Percentiles rank a stretch among this genome's conserved stretches.
Conservation (phyloP, 495 filamentous ascomycete genomes). For the Antarctomyces pellizariae region DNA sequence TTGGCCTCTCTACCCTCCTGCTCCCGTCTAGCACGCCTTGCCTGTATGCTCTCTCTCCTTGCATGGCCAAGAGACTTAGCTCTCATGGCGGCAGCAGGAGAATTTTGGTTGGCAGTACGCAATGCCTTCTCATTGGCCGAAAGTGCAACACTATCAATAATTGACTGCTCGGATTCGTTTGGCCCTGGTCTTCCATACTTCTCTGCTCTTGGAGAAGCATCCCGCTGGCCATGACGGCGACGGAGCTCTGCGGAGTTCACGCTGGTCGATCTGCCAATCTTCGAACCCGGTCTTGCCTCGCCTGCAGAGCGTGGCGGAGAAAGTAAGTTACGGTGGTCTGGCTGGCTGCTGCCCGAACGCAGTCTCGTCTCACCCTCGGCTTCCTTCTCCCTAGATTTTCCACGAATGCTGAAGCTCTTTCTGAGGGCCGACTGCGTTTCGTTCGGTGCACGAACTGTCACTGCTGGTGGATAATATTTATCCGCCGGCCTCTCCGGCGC, state of each 20-base stretch:
- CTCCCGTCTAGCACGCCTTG: slow-evolving; percentile 44
- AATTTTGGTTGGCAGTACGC: slow-evolving; percentile 16
- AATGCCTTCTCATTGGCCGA: slow-evolving; percentile 17
- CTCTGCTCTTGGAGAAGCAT: slow-evolving; percentile 19
- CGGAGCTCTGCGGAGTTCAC: slow-evolving; percentile 69
- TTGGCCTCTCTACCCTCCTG: slow-evolving; percentile 41
- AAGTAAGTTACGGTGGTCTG: slow-evolving; percentile 48
- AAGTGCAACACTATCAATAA: slow-evolving; percentile 19
- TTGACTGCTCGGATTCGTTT: slow-evolving; percentile 59
- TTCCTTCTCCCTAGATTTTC: slow-evolving; percentile 29
- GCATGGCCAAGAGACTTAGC: slow-evolving; percentile 84
- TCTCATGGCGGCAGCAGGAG: slow-evolving; percentile 36
- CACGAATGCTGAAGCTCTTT: slow-evolving; percentile 63
- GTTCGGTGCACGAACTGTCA: slow-evolving; percentile 50
- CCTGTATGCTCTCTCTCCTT: slow-evolving; percentile 74
- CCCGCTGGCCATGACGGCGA: slow-evolving; percentile 35
- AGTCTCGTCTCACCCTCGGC: slow-evolving; percentile 24
- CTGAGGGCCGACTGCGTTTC: slow-evolving; percentile 36
- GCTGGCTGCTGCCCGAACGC: slow-evolving; percentile 41
- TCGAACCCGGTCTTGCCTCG: slow-evolving; percentile 33
- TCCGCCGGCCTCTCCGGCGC: slow-evolving; percentile 31
- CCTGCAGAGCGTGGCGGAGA: slow-evolving; percentile 40
- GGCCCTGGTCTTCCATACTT: slow-evolving; percentile 37
- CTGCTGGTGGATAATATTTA: slow-evolving; percentile 38
- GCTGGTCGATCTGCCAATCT: slow-evolving; percentile 57